A percentile compares a stretch with the other conserved stretches of the same genome.
Evolutionary conservation across 2,329 filamentous ascomycete genomes (phyloP).

Genomic region (Cylindrodendrum hubeiense): DNA sequence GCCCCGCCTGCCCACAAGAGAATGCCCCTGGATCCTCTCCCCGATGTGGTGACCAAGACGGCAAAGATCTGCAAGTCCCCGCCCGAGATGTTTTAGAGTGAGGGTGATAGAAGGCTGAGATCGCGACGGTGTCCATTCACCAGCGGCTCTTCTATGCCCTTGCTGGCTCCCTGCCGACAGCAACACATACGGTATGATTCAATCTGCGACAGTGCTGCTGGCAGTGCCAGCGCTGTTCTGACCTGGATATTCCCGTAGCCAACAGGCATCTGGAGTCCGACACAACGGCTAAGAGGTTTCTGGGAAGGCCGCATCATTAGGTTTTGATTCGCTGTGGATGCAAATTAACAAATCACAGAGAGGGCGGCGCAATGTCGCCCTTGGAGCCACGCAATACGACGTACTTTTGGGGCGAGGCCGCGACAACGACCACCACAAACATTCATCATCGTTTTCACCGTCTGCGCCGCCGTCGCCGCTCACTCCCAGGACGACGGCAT

Average conservation of each 20-base stretch:
- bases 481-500: conserved; percentile 10
- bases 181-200: neutral
- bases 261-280: neutral
- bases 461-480: neutral
- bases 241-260: neutral
- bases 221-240: neutral
- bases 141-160: neutral
- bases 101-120: neutral
- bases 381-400: conserved; percentile 24
- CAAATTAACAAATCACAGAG: conserved; percentile 28
- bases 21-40: conserved; percentile 21
- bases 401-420: conserved; percentile 7
- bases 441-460: conserved; percentile 16
- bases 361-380: conserved; percentile 9
- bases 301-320: neutral
- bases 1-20: conserved; percentile 5
- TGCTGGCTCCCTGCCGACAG: neutral
- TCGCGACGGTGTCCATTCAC: neutral
- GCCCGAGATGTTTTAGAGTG: neutral
- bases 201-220: neutral
- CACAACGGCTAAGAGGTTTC: neutral
- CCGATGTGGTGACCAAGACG: neutral
- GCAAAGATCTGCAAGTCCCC: conserved; percentile 18
- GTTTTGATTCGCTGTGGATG: conserved; percentile 30
- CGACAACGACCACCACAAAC: conserved; percentile 10